Evolutionary conservation across 805 yeast species (phyloP).

Genomic region (Metschnikowia lunata): DNA sequence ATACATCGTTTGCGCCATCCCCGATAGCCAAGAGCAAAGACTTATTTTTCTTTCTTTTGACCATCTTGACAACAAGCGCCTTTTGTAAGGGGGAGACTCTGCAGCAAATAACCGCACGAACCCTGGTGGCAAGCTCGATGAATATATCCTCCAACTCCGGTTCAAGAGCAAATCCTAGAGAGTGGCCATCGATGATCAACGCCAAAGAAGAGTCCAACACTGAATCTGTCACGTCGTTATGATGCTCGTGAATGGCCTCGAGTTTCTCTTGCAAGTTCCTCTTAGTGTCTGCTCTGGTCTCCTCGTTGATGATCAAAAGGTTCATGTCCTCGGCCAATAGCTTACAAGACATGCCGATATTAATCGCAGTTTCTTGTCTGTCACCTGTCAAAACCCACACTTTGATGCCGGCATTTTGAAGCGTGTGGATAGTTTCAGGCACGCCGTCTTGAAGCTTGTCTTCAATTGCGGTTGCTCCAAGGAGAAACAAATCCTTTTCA

Average conservation of each 20-base stretch:
- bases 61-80: constrained; percentile 93
- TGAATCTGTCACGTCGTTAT: constrained; percentile 61
- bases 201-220: constrained; percentile 66
- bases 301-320: constrained; percentile 83
- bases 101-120: constrained; percentile 96
- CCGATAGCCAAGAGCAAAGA: constrained; percentile 87
- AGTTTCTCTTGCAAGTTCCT: constrained; percentile 71
- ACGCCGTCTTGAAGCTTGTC: constrained; percentile 98
- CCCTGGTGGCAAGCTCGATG: constrained; percentile 73
- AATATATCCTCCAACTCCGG: constrained; percentile 72
- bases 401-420: constrained; percentile 95
- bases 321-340: constrained; percentile 95
- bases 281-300: constrained; percentile 68
- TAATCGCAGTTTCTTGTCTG: constrained; percentile 96
- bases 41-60: constrained; percentile 69
- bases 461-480: constrained; percentile 98
- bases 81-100: constrained; percentile 97
- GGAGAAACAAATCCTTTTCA: constrained; percentile 69
- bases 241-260: constrained; percentile 64
- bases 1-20: constrained; percentile 98
- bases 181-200: constrained; percentile 89
- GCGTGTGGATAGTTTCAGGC: constrained; percentile 92
- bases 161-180: constrained; percentile 81
- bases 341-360: constrained; percentile 97
- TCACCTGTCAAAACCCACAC: constrained; percentile 99